phyloP scores from a whole-genome alignment of 805 yeast species.

The Sugiyamaella americana region DNA sequence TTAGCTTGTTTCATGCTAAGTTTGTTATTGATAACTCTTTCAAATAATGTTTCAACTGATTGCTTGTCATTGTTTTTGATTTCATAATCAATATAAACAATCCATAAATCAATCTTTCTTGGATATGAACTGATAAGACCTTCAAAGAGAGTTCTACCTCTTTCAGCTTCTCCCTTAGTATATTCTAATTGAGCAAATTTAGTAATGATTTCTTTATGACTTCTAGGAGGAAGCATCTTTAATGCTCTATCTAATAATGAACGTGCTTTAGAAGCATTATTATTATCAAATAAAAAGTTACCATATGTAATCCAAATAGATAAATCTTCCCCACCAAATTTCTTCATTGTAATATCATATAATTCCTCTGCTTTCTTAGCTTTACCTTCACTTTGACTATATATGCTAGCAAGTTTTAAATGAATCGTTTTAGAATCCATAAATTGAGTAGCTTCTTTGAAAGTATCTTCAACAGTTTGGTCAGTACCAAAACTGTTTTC shows the following conservation, averaged over 20 bases:
- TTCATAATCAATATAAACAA: constrained; percentile 90
- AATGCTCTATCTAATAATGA: constrained; percentile 69
- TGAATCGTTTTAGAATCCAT: constrained; percentile 87
- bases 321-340: constrained; percentile 63
- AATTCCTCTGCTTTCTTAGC: constrained; percentile 61
- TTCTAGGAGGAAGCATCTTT: constrained; percentile 55
- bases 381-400: constrained; percentile 60
- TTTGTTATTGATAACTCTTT: constrained; percentile 65
- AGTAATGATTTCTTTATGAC: constrained; percentile 61
- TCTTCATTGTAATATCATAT: constrained; percentile 64
- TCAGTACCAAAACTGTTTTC: constrained; percentile 90
- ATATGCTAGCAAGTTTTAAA: constrained; percentile 70
- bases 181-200: constrained; percentile 89
- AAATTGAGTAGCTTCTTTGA: constrained; percentile 79
- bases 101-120: constrained; percentile 90
- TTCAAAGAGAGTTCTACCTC: constrained; percentile 91
- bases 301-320: constrained; percentile 82
- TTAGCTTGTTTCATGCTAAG: constrained; percentile 84
- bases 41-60: constrained; percentile 73
- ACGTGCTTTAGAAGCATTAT: constrained; percentile 46
- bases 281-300: constrained; percentile 60
- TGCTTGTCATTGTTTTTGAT: constrained; percentile 59
- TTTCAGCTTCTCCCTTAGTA: constrained; percentile 80
- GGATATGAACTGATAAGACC: constrained; percentile 87
- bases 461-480: constrained; percentile 71